Percentiles rank a stretch among this genome's conserved stretches.
phyloP scores from a whole-genome alignment of 768 basidiomycete genomes.

The Hortiboletus campestris region DNA sequence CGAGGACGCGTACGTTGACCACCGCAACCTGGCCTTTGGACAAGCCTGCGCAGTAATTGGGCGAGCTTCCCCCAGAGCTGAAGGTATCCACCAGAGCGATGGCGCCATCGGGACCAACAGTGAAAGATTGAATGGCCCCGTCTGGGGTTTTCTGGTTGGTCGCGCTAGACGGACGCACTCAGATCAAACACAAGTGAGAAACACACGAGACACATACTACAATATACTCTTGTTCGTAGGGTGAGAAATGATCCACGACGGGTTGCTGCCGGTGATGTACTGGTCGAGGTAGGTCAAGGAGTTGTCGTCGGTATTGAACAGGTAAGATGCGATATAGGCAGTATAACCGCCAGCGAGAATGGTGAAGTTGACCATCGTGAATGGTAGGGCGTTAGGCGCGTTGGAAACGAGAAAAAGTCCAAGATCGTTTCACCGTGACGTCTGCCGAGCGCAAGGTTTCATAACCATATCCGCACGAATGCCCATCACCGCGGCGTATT shows the following conservation, averaged over 20 bases:
- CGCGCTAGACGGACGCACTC: constrained; percentile 38
- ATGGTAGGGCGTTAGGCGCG: neutral
- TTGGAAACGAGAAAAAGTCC: neutral
- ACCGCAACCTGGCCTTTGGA: constrained; percentile 58
- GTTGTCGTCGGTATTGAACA: constrained; percentile 52
- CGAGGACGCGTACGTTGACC: constrained; percentile 45
- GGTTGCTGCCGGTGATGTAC: constrained; percentile 41
- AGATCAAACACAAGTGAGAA: neutral
- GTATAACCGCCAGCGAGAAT: constrained; percentile 68
- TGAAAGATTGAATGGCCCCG: constrained; percentile 56
- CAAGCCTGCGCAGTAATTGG: constrained; percentile 51
- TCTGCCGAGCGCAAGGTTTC: too few species aligned
- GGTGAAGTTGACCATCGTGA: constrained; percentile 60
- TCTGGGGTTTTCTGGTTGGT: constrained; percentile 49
- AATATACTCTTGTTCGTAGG: constrained; percentile 57
- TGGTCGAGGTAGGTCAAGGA: constrained; percentile 47
- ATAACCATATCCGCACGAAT: too few species aligned
- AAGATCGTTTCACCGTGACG: neutral
- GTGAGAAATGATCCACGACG: constrained; percentile 61
- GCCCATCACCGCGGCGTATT: too few species aligned
- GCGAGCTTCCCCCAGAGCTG: constrained; percentile 48
- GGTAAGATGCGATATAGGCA: constrained; percentile 59
- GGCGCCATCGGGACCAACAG: constrained; percentile 42
- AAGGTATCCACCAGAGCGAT: constrained; percentile 47
- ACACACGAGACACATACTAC: constrained; percentile 45